phyloP scores from a whole-genome alignment of 768 basidiomycete species.

The Clitopilus hobsonii region DNA sequence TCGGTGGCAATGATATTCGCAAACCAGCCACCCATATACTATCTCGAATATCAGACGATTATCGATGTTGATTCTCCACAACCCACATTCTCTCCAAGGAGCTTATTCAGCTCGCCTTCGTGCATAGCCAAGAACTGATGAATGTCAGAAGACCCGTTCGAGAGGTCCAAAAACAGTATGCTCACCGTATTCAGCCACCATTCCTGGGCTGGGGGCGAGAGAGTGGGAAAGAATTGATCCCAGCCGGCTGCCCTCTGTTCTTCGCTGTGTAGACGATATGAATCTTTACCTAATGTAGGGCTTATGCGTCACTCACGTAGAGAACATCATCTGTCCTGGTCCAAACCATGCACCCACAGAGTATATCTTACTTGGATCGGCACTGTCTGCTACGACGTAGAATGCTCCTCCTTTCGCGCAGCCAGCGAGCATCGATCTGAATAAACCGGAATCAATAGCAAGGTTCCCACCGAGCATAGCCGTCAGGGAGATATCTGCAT shows the following conservation, averaged over 20 bases:
- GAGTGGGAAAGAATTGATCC: neutral
- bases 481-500: neutral
- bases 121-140: neutral
- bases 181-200: conserved; percentile 1
- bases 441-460: neutral
- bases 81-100: neutral
- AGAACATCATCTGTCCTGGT: neutral
- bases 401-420: neutral
- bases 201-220: neutral
- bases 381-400: neutral
- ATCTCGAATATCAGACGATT: neutral
- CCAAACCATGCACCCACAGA: neutral
- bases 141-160: neutral
- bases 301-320: neutral
- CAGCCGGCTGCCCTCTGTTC: neutral
- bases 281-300: too few relatives aligned
- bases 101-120: neutral
- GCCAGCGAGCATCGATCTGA: neutral
- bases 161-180: neutral
- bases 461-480: neutral
- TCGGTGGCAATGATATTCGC: neutral
- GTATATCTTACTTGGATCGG: neutral
- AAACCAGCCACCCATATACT: neutral
- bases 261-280: too few relatives aligned
- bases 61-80: neutral